Conservation (phyloP, 805 yeast species). For the Wickerhamomyces sydowiorum region DNA sequence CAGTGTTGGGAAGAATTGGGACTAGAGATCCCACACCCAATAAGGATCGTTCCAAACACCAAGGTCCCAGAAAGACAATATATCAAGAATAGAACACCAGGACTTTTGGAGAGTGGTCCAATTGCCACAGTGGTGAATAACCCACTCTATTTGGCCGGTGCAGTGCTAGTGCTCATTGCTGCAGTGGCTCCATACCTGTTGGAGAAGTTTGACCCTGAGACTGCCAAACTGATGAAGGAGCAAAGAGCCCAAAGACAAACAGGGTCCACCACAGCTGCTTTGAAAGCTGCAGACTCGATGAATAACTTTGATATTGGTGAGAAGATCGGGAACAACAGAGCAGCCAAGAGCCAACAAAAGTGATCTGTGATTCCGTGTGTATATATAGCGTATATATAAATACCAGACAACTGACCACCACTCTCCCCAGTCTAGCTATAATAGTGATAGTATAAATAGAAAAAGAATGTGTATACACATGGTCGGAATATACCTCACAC, state of each 20-base stretch:
- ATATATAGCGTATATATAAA: neutral
- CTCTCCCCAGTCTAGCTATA: no score
- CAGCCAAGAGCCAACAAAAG: neutral
- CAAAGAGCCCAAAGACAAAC: conserved; percentile 12
- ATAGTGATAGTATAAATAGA: no score
- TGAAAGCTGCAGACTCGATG: conserved; percentile 1
- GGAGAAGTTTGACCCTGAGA: conserved; percentile 37
- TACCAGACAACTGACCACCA: no score
- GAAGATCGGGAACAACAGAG: neutral
- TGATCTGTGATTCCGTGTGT: neutral
- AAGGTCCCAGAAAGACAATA: conserved; percentile 28
- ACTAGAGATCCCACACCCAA: conserved; percentile 11
- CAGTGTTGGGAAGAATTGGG: conserved; percentile 5
- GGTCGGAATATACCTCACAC: no score
- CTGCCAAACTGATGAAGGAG: conserved; percentile 28
- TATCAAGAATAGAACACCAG: conserved; percentile 25
- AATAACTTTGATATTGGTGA: neutral
- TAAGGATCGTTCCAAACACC: conserved; percentile 20
- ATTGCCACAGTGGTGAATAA: conserved; percentile 30
- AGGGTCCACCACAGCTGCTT: neutral
- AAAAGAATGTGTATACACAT: no score
- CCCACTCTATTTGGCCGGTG: conserved; percentile 31
- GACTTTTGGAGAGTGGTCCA: conserved; percentile 31
- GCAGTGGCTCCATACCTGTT: conserved; percentile 28
- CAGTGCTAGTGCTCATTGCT: conserved; percentile 20